phyloP scores from a whole-genome alignment of 225 moss, liverwort and hornwort genomes.

The Polytrichum formosum region DNA sequence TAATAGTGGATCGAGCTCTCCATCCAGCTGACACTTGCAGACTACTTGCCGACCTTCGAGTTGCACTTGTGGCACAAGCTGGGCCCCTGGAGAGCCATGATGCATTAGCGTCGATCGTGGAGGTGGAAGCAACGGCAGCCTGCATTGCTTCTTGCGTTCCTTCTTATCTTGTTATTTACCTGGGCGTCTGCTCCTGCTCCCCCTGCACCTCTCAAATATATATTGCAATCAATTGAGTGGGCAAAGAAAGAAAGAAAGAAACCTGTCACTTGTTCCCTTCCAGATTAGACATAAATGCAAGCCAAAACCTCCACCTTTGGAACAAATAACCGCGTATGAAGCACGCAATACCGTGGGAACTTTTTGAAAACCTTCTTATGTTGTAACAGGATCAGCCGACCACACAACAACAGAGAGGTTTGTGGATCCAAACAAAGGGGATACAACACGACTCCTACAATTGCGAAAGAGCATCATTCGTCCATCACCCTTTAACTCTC shows the following conservation, averaged over 20 bases:
- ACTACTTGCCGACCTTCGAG: conserved; percentile 8
- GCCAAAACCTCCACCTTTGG: too few species aligned
- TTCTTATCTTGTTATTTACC: background rate
- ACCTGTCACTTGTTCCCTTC: too few species aligned
- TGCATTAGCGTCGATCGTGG: background rate
- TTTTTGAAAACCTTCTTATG: too few species aligned
- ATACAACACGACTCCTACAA: too few species aligned
- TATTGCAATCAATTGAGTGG: background rate
- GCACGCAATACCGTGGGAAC: too few species aligned
- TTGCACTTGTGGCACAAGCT: conserved; percentile 8
- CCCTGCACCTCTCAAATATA: background rate
- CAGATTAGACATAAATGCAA: too few species aligned
- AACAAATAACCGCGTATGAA: too few species aligned
- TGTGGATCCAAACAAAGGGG: too few species aligned
- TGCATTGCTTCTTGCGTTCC: conserved; percentile 37
- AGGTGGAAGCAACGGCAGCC: conserved; percentile 31
- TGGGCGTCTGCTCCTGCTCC: conserved; percentile 7
- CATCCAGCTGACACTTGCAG: conserved; percentile 16
- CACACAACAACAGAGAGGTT: too few species aligned
- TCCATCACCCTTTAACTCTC: too few species aligned
- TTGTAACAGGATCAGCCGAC: too few species aligned
- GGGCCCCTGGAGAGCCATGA: conserved; percentile 28
- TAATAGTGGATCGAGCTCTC: conserved; percentile 14
- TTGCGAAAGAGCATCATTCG: too few species aligned
- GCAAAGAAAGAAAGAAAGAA: background rate